These are phyloP conservation scores for Skeletonema menzelii DNA, from an alignment of 108 stramenopile genomes.

Conservation along the genomic window DNA sequence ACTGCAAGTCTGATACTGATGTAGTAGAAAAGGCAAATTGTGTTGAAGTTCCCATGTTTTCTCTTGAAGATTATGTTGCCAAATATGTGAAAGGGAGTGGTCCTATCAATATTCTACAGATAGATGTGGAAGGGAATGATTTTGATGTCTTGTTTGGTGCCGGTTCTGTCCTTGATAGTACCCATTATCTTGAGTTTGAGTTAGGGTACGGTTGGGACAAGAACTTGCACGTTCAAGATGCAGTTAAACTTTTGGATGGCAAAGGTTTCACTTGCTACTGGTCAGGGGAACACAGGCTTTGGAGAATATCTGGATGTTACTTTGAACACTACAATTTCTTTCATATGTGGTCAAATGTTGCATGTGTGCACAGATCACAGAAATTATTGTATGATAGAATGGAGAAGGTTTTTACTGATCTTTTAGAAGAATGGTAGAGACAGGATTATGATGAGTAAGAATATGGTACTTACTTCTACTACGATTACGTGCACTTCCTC, in stretches of 20 bases:
- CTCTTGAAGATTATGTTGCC: slow-evolving; percentile 5
- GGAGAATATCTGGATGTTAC: slow-evolving; percentile 17
- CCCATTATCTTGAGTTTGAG: slow-evolving; percentile 24
- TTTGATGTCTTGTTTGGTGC: slow-evolving; percentile 33
- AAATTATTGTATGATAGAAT: no score
- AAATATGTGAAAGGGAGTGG: slow-evolving; percentile 15
- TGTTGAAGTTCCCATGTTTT: slow-evolving; percentile 1
- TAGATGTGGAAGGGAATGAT: slow-evolving; percentile 21
- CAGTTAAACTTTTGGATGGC: slow-evolving; percentile 6
- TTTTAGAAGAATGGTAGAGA: no score
- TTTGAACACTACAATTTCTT: slow-evolving; percentile 2
- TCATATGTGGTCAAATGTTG: no score
- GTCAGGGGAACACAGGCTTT: neutral
- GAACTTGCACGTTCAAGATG: neutral
- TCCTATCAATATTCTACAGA: slow-evolving; percentile 7
- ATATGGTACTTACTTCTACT: no score
- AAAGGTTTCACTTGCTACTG: slow-evolving; percentile 28
- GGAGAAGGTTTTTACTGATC: no score
- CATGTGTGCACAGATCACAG: neutral
- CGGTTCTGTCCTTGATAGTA: slow-evolving; percentile 26
- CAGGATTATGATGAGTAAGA: no score
- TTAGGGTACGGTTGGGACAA: neutral
- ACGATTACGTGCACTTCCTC: no score
- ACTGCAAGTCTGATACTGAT: neutral
- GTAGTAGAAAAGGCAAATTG: no score